Base-by-base conservation (phyloP, 108 stramenopile species). In the Fragilaria crotonensis region DNA sequence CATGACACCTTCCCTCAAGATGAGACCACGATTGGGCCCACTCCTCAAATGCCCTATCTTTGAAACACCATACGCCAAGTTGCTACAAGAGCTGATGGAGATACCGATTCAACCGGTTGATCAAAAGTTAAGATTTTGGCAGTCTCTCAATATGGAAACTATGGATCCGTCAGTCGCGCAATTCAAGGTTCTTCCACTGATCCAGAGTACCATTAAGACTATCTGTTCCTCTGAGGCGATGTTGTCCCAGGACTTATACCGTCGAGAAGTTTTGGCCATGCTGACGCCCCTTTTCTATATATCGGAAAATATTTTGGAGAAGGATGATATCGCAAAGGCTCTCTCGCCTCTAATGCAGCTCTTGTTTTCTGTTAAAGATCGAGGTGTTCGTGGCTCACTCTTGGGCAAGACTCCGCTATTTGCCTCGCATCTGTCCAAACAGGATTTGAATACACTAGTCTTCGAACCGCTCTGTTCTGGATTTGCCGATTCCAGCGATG, bases 381-480 rank as follows among this genome's bases (percentile, higher is more conserved):
- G 93, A 25, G 89, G 84, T 25, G 87, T 94, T 11, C 83, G 93
- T 22, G 89, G 87, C 2, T 66, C 81, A 1, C 57, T 94, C 25
- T 54, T 94, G 48, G 68, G 76, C 45, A 78, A 82, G 47, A 77
- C 81, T 25, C 59, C 67, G n/a, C 55, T 88, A 9, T 54, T 88
- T 30, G 59, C 72, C 11, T 55, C 73, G 30, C 74, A 85, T 57
- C 54, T 93, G 44, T 84, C 83, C 54, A 76, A 81, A 21, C 64
- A 60, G 19, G 27, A 79, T 0, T 48, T 90, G 45, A 94, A 94
- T 65, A 25, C 65, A 52, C 54, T 69, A 45, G 90, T 94, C 5
- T 90, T 89, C 60, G 89, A 89, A 49, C 93, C 93, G 1, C 78
- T 90, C 62, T 94, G 93, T 63, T 83, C 80, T 48, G 93, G 93